Base-by-base conservation (phyloP, 2,329 filamentous ascomycete species). In the Colletotrichum costaricense region DNA sequence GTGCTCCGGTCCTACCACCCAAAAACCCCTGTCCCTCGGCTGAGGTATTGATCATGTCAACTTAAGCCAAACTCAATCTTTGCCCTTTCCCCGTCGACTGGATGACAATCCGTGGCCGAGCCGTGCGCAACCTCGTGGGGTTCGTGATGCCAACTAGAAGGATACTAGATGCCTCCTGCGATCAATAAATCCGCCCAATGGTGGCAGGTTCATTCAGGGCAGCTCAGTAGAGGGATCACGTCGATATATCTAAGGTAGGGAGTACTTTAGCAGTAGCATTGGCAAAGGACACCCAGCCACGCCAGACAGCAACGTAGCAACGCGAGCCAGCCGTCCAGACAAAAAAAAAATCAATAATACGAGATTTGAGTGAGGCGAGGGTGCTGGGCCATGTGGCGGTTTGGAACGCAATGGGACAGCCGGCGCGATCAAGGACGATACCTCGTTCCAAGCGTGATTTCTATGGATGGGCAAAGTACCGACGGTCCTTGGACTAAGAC, bases 321-420 rank as follows among this genome's bases (percentile, higher is more conserved):
- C 59, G 58, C 54, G 14, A 66, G 54, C 52, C 60, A 35, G 59
- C 49, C 14, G 49, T 71, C 46, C n/a, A n/a, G 49, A 55, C 24
- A 24, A 42, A 42, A 42, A 42, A 38, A 24, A 62, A 55, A 33
- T 26, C 59, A 64, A 69, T 49, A 70, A 69, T 69, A 72, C 70
- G 70, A 72, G 54, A 38, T 38, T 56, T 38, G 46, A 9, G 63
- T 64, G 70, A 64, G 70, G 66, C 70, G 70, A 72, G 55, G 66
- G 66, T 72, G 59, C 58, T 26, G 59, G 38, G 54, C 66, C 8
- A 49, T 46, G 70, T 69, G 70, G 70, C 55, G 70, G 70, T 56
- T 70, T 63, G 59, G 54, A 69, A 69, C 58, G 70, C 52, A 49
- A 57, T 72, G 52, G 55, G 60, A 46, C 30, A 56, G 68, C 46